Percentiles rank a stretch among this genome's conserved stretches.
These are phyloP conservation scores for Neurospora sp. DNA, from an alignment of 495 filamentous ascomycete species.

Conservation along the genomic window DNA sequence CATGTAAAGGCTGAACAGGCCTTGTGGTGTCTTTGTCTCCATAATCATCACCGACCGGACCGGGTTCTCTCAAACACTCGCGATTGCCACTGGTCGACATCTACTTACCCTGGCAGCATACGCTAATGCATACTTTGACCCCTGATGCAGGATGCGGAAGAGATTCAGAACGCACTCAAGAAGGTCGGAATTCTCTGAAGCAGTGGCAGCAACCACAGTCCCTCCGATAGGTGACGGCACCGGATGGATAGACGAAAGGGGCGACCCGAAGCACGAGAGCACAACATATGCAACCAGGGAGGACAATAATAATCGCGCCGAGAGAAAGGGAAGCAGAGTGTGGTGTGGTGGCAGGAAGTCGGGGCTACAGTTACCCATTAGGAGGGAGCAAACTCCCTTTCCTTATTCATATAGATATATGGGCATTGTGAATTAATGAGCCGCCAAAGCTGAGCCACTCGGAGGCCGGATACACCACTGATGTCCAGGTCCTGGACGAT, in stretches of 20 bases:
- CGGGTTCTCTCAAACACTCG: constrained; percentile 1
- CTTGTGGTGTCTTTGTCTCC: constrained; percentile 10
- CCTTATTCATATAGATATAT: constrained; percentile 22
- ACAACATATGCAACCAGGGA: background rate
- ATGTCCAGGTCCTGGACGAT: background rate
- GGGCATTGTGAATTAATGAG: constrained; percentile 26
- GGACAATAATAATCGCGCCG: background rate
- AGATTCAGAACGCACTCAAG: constrained; percentile 26
- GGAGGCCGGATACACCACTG: constrained; percentile 7
- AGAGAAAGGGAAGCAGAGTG: background rate
- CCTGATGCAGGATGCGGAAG: constrained; percentile 24
- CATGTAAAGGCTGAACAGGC: constrained; percentile 51
- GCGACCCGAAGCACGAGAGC: background rate
- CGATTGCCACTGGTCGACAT: background rate
- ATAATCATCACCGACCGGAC: background rate
- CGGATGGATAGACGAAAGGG: background rate
- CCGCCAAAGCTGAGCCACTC: constrained; percentile 6
- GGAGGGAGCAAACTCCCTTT: constrained; percentile 31
- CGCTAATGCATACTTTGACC: constrained; percentile 15
- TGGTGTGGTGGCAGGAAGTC: background rate
- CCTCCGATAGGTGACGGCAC: background rate
- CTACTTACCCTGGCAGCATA: background rate
- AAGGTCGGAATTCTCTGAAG: constrained; percentile 29
- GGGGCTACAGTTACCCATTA: constrained; percentile 27
- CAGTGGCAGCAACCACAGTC: background rate